A percentile compares a stretch with the other conserved stretches of the same genome.
Evolutionary conservation across 768 basidiomycete genomes (phyloP).

Genomic region (Hericium coralloides): DNA sequence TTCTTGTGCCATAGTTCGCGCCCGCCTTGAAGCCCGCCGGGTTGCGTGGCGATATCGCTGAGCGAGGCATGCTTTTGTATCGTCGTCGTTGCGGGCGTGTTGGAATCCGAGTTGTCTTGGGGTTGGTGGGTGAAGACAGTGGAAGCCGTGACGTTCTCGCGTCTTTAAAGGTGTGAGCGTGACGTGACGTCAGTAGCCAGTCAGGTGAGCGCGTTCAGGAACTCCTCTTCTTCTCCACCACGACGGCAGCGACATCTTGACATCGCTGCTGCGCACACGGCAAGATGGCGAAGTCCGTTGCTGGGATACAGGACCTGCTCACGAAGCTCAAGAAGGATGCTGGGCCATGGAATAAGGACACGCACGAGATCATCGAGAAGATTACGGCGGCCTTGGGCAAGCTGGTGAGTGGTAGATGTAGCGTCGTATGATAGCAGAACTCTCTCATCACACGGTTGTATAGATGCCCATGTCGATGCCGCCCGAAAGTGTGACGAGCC

Average conservation of each 20-base stretch:
- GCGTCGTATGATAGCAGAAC: not conserved
- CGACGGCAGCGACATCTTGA: not conserved
- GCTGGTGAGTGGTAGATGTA: not conserved
- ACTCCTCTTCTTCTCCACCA: not conserved
- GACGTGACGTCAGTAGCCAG: constrained; percentile 4
- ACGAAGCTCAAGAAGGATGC: constrained; percentile 11
- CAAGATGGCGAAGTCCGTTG: constrained; percentile 2
- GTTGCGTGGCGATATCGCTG: not conserved
- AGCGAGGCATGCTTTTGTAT: not conserved
- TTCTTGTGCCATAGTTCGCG: not conserved
- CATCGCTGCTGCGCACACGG: too few relatives aligned
- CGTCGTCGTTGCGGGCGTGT: not conserved
- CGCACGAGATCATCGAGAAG: constrained; percentile 2
- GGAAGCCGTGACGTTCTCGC: not conserved
- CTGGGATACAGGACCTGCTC: constrained; percentile 3
- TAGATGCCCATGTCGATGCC: not conserved
- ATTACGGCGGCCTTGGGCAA: not conserved
- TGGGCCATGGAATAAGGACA: constrained; percentile 13
- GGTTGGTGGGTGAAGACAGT: not conserved
- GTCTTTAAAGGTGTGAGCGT: not conserved
- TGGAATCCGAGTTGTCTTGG: not conserved
- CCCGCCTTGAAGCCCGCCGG: not conserved
- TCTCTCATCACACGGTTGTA: not conserved
- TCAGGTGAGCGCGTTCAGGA: not conserved
- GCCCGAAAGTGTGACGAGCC: not conserved